Conservation (phyloP, 2,329 filamentous ascomycete species). For the Fusarium sp. region DNA sequence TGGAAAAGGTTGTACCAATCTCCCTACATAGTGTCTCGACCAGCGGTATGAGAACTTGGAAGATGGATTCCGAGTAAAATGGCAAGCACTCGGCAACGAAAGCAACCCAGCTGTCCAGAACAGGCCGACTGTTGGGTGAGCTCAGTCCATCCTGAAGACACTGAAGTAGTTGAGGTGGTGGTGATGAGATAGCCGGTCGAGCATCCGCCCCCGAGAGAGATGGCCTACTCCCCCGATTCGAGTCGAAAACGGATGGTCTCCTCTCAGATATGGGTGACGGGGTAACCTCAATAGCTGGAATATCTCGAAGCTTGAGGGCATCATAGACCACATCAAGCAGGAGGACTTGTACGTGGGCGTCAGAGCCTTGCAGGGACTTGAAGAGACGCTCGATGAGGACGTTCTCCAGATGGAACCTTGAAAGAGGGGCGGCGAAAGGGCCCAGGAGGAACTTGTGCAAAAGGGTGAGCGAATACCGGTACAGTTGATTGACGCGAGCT, state of each 20-base stretch:
- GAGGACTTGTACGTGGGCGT: slow-evolving; percentile 79
- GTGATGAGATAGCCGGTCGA: slow-evolving; percentile 52
- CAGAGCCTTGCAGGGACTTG: slow-evolving; percentile 69
- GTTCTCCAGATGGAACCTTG: slow-evolving; percentile 75
- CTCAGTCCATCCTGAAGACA: slow-evolving; percentile 86
- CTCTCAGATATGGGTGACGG: slow-evolving; percentile 61
- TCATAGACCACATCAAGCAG: slow-evolving; percentile 83
- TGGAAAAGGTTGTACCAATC: slow-evolving; percentile 77
- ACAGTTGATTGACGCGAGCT: slow-evolving; percentile 71
- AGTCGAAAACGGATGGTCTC: slow-evolving; percentile 56
- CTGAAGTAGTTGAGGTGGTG: slow-evolving; percentile 79
- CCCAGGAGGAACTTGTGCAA: slow-evolving; percentile 77
- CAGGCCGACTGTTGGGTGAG: slow-evolving; percentile 76
- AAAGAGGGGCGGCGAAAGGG: slow-evolving; percentile 69
- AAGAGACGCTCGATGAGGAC: slow-evolving; percentile 76
- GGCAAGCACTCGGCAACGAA: slow-evolving; percentile 88
- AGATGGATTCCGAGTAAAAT: slow-evolving; percentile 85
- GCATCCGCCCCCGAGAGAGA: slow-evolving; percentile 51
- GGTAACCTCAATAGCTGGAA: slow-evolving; percentile 53
- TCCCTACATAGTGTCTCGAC: slow-evolving; percentile 90
- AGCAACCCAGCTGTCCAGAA: slow-evolving; percentile 91
- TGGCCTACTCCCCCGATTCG: slow-evolving; percentile 52
- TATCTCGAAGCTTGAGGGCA: slow-evolving; percentile 74
- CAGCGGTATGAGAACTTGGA: slow-evolving; percentile 89
- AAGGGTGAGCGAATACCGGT: slow-evolving; percentile 76